Conservation (phyloP, 225 moss, liverwort and hornwort genomes). For the Lunularia cruciata region DNA sequence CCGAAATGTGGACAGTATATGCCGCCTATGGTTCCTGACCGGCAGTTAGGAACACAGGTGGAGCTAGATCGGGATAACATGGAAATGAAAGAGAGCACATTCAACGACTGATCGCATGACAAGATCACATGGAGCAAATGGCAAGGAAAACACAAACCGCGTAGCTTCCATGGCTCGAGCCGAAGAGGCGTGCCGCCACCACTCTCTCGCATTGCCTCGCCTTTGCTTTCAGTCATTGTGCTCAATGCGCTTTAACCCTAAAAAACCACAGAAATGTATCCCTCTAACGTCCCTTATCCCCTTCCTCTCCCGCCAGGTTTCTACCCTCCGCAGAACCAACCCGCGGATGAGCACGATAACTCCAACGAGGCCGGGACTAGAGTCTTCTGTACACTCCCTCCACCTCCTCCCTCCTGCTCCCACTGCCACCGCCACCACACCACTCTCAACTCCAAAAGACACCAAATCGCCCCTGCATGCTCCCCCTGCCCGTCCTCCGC, state of each 20-base stretch:
- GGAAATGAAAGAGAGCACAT: background rate
- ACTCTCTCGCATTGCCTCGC: slow-evolving; percentile 42
- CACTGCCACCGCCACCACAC: background rate
- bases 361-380: background rate
- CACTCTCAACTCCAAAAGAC: slow-evolving; percentile 10
- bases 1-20: background rate
- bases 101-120: background rate
- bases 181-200: slow-evolving; percentile 45
- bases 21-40: background rate
- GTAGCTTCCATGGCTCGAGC: slow-evolving; percentile 58
- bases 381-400: slow-evolving; percentile 25
- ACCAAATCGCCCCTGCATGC: slow-evolving; percentile 20
- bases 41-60: background rate
- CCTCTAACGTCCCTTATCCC: slow-evolving; percentile 5
- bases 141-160: slow-evolving; percentile 39
- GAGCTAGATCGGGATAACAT: background rate
- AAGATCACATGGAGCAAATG: background rate
- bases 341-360: background rate
- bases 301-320: background rate
- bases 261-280: slow-evolving; percentile 18
- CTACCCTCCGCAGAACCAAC: slow-evolving; percentile 3
- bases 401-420: background rate
- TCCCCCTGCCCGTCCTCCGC: slow-evolving; percentile 13
- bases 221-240: slow-evolving; percentile 52
- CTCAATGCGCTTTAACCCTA: slow-evolving; percentile 38